A percentile compares a stretch with the other conserved stretches of the same genome.
Evolutionary conservation across 768 basidiomycete species (phyloP).

Genomic region (Sporobolomyces phaffii): DNA sequence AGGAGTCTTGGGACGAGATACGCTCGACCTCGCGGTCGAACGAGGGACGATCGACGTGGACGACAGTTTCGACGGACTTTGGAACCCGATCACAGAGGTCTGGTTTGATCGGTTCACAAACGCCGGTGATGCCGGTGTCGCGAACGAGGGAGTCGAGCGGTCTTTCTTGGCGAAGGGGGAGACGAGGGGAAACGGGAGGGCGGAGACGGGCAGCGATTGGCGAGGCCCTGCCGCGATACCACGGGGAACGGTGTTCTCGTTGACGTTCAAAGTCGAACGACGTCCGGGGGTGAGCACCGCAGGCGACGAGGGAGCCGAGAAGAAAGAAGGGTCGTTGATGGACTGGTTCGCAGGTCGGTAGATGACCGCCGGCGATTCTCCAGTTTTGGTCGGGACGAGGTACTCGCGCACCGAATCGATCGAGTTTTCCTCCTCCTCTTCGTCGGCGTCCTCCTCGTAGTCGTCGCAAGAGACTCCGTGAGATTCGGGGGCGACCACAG

Average conservation of each 20-base stretch:
- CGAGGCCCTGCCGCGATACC: no score
- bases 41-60: background rate
- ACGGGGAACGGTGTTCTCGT: slow-evolving; percentile 9
- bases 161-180: slow-evolving; percentile 12
- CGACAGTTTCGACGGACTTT: background rate
- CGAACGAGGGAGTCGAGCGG: background rate
- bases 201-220: slow-evolving; percentile 24
- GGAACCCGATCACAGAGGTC: background rate
- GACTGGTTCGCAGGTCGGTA: background rate
- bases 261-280: background rate
- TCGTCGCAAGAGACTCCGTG: no score
- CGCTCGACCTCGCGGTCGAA: no score
- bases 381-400: slow-evolving; percentile 28
- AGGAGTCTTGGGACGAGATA: slow-evolving; percentile 7
- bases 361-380: slow-evolving; percentile 7
- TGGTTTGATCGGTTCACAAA: slow-evolving; percentile 12
- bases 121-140: background rate
- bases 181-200: slow-evolving; percentile 28
- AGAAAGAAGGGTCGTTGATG: slow-evolving; percentile 25
- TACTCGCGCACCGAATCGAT: slow-evolving; percentile 16
- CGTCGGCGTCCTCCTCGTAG: background rate
- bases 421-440: background rate
- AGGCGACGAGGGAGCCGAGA: slow-evolving; percentile 4
- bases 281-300: background rate
- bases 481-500: background rate